These are phyloP conservation scores for Solanum lycopersicoides DNA, from an alignment of 257 asterid genomes.

Conservation along the genomic window DNA sequence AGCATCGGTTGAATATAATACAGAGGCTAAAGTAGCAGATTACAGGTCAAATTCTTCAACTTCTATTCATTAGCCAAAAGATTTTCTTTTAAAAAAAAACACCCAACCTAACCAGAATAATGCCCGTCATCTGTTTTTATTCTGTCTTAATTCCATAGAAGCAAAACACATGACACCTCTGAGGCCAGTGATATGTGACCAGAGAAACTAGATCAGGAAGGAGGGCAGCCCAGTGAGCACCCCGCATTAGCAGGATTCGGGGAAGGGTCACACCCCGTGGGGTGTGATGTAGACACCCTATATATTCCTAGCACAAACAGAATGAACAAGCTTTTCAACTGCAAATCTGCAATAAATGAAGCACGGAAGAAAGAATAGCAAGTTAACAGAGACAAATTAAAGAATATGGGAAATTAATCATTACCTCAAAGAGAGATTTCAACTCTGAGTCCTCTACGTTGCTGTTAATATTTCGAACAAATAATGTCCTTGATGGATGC, in stretches of 20 bases:
- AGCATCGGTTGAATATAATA: not conserved
- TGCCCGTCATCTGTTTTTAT: not conserved
- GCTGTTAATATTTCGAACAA: conserved; percentile 64
- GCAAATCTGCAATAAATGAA: not conserved
- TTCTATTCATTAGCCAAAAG: not conserved
- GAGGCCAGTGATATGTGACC: not conserved
- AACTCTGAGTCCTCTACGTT: conserved; percentile 69
- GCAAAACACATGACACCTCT: not conserved
- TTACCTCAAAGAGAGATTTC: conserved; percentile 57
- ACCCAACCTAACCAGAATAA: not conserved
- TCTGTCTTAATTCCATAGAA: not conserved
- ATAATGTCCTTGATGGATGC: conserved; percentile 75
- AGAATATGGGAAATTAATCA: not conserved
- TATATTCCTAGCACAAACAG: not conserved
- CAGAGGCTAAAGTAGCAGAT: not conserved
- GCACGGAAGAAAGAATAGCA: not conserved
- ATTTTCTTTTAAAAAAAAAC: not conserved
- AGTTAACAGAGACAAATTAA: not conserved
- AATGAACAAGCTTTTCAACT: not conserved
- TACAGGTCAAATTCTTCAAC: not conserved
- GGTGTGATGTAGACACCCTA: not conserved
- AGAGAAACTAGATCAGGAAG: not conserved
- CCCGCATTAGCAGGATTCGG: not conserved
- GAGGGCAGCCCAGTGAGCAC: not conserved
- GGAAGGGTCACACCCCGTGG: not conserved